Evolutionary conservation across 176 grass and related monocot genomes (phyloP).

Genomic region (Pharus latifolius): DNA sequence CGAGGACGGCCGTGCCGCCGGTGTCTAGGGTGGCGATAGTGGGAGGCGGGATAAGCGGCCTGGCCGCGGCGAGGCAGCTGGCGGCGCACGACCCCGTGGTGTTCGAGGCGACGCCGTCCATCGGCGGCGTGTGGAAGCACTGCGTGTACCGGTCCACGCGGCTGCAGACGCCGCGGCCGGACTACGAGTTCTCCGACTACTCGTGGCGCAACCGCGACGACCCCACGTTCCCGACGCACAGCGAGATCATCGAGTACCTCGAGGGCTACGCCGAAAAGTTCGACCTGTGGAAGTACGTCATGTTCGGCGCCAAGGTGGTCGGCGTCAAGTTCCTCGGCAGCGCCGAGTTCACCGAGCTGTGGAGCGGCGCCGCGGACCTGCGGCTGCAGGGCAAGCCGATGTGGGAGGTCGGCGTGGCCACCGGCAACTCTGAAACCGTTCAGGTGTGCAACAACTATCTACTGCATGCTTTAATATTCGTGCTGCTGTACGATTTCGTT

Average conservation of each 20-base stretch:
- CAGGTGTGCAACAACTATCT: slow-evolving; percentile 23
- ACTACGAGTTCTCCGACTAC: slow-evolving; percentile 98
- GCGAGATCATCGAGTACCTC: slow-evolving; percentile 85
- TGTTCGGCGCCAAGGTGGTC: slow-evolving; percentile 58
- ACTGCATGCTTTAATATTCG: background rate
- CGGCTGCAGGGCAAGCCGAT: slow-evolving; percentile 42
- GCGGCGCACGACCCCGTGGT: slow-evolving; percentile 58
- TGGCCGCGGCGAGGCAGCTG: slow-evolving; percentile 78
- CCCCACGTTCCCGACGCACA: slow-evolving; percentile 69
- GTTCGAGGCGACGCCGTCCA: slow-evolving; percentile 65
- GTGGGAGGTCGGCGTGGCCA: slow-evolving; percentile 82
- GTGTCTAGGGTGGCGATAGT: slow-evolving; percentile 71
- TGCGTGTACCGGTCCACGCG: slow-evolving; percentile 74
- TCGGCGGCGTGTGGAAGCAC: slow-evolving; percentile 93
- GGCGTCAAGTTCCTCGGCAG: slow-evolving; percentile 64
- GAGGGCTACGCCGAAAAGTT: slow-evolving; percentile 66
- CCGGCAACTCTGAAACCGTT: slow-evolving; percentile 15
- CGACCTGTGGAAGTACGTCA: slow-evolving; percentile 62
- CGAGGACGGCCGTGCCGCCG: slow-evolving; percentile 24
- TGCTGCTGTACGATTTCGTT: background rate
- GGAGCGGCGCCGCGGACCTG: slow-evolving; percentile 45
- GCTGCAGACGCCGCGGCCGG: slow-evolving; percentile 74
- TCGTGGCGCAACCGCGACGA: slow-evolving; percentile 68
- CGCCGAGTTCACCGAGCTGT: slow-evolving; percentile 39
- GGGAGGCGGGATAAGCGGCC: slow-evolving; percentile 76